Evolutionary conservation across 139 green algal genomes (phyloP).

Genomic region (Asterochloris sp.): DNA sequence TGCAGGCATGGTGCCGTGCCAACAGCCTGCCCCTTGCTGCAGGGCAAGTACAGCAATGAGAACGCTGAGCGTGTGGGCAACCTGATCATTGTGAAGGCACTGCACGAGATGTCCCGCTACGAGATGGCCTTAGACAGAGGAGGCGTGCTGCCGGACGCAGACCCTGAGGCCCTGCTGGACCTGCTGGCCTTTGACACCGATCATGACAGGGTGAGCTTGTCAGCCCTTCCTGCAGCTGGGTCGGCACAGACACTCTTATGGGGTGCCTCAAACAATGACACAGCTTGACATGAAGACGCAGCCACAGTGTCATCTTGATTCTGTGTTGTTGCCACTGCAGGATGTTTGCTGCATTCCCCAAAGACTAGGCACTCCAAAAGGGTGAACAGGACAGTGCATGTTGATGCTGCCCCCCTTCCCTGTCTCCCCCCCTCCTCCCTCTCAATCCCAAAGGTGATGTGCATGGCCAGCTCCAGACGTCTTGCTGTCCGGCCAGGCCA

Average conservation of each 20-base stretch:
- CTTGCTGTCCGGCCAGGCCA: neutral
- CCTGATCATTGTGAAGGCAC: constrained; percentile 14
- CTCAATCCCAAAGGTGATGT: neutral
- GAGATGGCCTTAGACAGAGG: constrained; percentile 12
- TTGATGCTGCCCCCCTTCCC: too few relatives aligned
- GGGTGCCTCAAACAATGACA: neutral
- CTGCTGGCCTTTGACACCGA: neutral
- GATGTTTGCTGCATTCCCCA: neutral
- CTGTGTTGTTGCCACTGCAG: neutral
- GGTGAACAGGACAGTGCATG: too few relatives aligned
- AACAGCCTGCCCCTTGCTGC: neutral
- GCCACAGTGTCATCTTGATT: neutral
- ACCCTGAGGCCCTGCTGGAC: neutral
- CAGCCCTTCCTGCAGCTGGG: neutral
- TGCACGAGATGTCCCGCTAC: constrained; percentile 23
- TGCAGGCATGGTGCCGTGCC: neutral
- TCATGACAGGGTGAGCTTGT: neutral
- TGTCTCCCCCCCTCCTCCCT: too few relatives aligned
- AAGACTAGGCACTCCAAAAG: too few relatives aligned
- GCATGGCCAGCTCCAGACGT: neutral
- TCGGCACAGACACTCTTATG: neutral
- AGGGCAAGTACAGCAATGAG: constrained; percentile 15
- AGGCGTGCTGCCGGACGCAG: neutral
- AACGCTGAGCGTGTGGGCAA: constrained; percentile 12
- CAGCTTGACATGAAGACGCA: neutral